phyloP scores from a whole-genome alignment of 140 eudicot genomes.

The Oenanthe javanica region DNA sequence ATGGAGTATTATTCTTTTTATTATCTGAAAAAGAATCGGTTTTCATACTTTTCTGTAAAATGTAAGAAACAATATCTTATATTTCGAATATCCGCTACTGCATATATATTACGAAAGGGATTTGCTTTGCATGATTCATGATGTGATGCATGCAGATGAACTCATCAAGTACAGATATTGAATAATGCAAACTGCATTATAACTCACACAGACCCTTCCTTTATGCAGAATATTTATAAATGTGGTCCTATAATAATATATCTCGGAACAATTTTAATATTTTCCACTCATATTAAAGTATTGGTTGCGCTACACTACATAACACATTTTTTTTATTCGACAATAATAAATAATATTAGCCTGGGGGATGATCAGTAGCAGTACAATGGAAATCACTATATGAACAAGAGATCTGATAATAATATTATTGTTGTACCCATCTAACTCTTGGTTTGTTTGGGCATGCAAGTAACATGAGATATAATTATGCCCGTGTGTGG shows the following conservation, averaged over 20 bases:
- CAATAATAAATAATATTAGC: neutral
- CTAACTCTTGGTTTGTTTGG: neutral
- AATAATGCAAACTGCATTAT: neutral
- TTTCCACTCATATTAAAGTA: neutral
- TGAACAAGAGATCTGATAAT: neutral
- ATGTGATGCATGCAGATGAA: conserved; percentile 3
- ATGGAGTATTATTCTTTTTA: too few species aligned
- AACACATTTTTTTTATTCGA: neutral
- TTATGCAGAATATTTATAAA: neutral
- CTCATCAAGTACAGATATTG: neutral
- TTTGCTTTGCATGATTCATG: neutral
- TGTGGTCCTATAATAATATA: neutral
- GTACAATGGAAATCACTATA: neutral
- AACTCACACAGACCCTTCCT: neutral
- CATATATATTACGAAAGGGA: neutral
- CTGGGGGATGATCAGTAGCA: neutral
- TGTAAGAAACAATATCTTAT: too few species aligned
- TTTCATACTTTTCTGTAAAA: too few species aligned
- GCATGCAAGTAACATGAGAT: neutral
- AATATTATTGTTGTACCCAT: neutral
- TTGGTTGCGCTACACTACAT: neutral
- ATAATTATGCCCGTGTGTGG: conserved; percentile 1
- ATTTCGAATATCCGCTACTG: too few species aligned
- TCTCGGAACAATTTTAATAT: neutral
- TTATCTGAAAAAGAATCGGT: neutral